Base-by-base conservation (phyloP, 352 stramenopile genomes). In the Halophytophthora polymorphica region DNA sequence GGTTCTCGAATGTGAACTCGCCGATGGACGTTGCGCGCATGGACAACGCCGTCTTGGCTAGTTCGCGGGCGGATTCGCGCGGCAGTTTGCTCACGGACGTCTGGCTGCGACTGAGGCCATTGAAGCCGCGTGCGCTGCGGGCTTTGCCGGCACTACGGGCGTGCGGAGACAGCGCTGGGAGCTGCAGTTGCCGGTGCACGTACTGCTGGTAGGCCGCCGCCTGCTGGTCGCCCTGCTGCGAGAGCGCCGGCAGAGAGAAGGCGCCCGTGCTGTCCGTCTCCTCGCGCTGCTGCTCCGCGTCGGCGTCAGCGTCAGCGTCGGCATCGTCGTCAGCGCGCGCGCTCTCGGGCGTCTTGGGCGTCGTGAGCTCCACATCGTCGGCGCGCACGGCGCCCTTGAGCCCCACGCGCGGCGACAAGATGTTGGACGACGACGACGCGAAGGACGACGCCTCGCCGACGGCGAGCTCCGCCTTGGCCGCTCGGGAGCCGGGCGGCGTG, bases 131-230 rank as follows among this genome's bases (percentile, higher is more conserved):
- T 28, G 40, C 46, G 18, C 62, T 60, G 34, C 56, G 25, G 11
- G 36, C 7, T 36, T 72, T 69, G 2, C 54, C 63, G 7, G 63
- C 54, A 22, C 63, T 72, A 12, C 58, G 59, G 3, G 63, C 65
- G 44, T 69, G 29, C 7, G 55, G 64, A 12, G 64, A 73, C 13
- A 84, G 51, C 19, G 80, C 55, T 17, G 81, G 77, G 13, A 80
- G 61, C 19, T 89, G 80, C 35, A 91, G 61, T 21, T 82, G 78
- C 38, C 80, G 73, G 22, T 91, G 80, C 25, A 81, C 61, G 43
- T 88, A 89, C 44, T 82, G 83, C 62, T 88, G 76, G 36, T 86
- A 77, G 52, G n/a, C n/a, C n/a, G n/a, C n/a, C n/a, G n/a, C n/a
- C 2, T 68, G 54, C 2, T 67, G 50, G 45, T 71, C 55, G 36